A percentile compares a stretch with the other conserved stretches of the same genome.
These are phyloP conservation scores for Populus euphratica DNA, from an alignment of 345 rosid genomes.

Conservation along the genomic window DNA sequence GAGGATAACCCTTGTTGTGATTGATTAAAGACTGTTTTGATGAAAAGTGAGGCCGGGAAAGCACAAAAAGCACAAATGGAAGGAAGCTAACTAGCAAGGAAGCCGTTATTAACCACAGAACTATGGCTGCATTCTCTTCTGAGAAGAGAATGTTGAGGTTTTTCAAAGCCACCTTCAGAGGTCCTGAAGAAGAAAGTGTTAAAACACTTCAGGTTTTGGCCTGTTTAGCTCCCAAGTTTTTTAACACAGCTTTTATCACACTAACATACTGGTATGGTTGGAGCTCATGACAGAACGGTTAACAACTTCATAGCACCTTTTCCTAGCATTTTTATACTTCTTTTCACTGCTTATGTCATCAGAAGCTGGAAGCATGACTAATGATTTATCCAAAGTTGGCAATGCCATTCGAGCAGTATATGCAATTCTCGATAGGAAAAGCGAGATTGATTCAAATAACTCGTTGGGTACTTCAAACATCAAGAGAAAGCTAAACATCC, in stretches of 20 bases:
- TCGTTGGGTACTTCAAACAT: conserved; percentile 12
- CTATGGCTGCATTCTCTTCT: conserved; percentile 51
- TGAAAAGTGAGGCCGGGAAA: conserved; percentile 47
- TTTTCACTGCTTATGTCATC: conserved; percentile 48
- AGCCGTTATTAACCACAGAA: conserved; percentile 46
- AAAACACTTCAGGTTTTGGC: conserved; percentile 46
- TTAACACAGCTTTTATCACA: conserved; percentile 35
- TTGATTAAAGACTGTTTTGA: conserved; percentile 40
- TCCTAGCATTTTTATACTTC: conserved; percentile 45
- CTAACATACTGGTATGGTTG: conserved; percentile 53
- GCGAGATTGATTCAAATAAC: conserved; percentile 40
- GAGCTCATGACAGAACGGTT: conserved; percentile 36
- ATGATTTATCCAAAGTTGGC: conserved; percentile 40
- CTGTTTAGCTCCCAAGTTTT: conserved; percentile 41
- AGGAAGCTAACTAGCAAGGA: conserved; percentile 52
- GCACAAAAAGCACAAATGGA: conserved; percentile 37
- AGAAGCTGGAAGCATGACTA: conserved; percentile 52
- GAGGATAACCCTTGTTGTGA: conserved; percentile 45
- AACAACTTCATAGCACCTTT: conserved; percentile 30
- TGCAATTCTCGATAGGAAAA: conserved; percentile 30
- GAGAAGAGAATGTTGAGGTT: conserved; percentile 37
- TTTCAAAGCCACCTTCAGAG: conserved; percentile 30
- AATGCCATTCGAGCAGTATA: conserved; percentile 36
- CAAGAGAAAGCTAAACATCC: conserved; percentile 15
- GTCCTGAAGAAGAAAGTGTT: conserved; percentile 37